Base-by-base conservation (phyloP, 176 grass and related monocot genomes). In the Elymus sibiricus region DNA sequence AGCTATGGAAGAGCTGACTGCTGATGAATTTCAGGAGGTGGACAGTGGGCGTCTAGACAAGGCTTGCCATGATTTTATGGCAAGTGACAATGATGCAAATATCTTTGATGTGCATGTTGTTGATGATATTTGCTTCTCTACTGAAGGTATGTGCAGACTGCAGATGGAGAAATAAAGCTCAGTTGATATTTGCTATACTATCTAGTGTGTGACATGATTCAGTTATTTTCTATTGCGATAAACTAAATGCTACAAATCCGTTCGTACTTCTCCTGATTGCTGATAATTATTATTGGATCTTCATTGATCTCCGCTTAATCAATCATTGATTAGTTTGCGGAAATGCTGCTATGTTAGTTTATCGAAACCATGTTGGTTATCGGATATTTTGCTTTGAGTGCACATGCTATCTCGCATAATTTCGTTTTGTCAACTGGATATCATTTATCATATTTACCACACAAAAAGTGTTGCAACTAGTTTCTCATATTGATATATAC, bases 71-170 rank as follows among this genome's bases (percentile, higher is more conserved):
- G 85, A 86, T 59, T 60, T 70, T 44, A 11, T 22, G 17, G 79
- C 53, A 82, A 87, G 47, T 27, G 86, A 86, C 42, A 92, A 87
- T 64, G 96, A 94, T 69, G 84, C 80, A 28, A 85, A 82, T 55
- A 82, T 99, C 29, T 89, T 87, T 35, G 94, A 97, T 77, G 94
- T 97, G 25, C 92, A 97, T 90, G 94, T 97, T 43, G 84, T 99
- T 77, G 90, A 91, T 76, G 90, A 94, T 80, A 91, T 85, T 34
- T 81, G 38, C 38, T 67, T 85, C 62, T 39, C 73, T 0, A 90
- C 59, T 70, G 86, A 89, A 89, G 85, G 86, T 84, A 74, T 64
- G 28, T 12, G 31, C 79, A 60, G 75, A 11, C 59, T 12, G 31
- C 76, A 51, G 75, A 9, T 65, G 66, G 78, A 68, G 14, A 87